These are phyloP conservation scores for Geranomyces variabilis DNA, from an alignment of 192 early-diverging fungal genomes.

Conservation along the genomic window DNA sequence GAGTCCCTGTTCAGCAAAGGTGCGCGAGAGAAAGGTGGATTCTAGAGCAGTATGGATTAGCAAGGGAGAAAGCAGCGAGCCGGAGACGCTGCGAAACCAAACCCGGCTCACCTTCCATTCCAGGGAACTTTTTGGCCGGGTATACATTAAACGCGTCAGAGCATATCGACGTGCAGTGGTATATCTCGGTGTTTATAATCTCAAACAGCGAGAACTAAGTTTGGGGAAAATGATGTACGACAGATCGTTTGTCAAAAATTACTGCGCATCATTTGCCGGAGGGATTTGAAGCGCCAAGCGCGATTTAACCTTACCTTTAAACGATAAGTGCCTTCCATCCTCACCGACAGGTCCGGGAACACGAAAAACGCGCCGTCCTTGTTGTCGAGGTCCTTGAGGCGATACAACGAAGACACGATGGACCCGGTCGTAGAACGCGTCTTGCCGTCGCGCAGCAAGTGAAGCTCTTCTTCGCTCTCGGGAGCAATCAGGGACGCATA, in stretches of 20 bases:
- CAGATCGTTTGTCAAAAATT: background rate
- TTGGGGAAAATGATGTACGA: background rate
- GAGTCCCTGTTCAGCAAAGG: conserved; percentile 95
- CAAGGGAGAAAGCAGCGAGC: background rate
- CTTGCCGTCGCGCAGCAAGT: conserved; percentile 87
- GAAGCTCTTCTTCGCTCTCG: conserved; percentile 81
- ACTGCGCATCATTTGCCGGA: too few relatives aligned
- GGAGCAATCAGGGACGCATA: conserved; percentile 88
- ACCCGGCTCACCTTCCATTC: conserved; percentile 73
- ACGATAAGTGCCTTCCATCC: conserved; percentile 80
- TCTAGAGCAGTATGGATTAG: conserved; percentile 44
- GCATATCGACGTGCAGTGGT: conserved; percentile 84
- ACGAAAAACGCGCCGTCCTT: conserved; percentile 95
- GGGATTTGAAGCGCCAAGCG: too few relatives aligned
- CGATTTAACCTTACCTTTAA: conserved; percentile 48
- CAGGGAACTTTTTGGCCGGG: conserved; percentile 95
- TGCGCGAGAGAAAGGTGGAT: conserved; percentile 83
- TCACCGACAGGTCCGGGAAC: conserved; percentile 93
- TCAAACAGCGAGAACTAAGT: conserved; percentile 83
- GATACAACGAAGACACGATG: conserved; percentile 89
- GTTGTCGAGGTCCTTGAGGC: conserved; percentile 85
- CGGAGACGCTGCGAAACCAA: background rate
- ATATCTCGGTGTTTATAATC: conserved; percentile 79
- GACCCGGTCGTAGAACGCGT: conserved; percentile 91
- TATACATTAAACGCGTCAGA: conserved; percentile 85